These are phyloP conservation scores for Dioscorea alata DNA, from an alignment of 106 monocot species.

Conservation along the genomic window DNA sequence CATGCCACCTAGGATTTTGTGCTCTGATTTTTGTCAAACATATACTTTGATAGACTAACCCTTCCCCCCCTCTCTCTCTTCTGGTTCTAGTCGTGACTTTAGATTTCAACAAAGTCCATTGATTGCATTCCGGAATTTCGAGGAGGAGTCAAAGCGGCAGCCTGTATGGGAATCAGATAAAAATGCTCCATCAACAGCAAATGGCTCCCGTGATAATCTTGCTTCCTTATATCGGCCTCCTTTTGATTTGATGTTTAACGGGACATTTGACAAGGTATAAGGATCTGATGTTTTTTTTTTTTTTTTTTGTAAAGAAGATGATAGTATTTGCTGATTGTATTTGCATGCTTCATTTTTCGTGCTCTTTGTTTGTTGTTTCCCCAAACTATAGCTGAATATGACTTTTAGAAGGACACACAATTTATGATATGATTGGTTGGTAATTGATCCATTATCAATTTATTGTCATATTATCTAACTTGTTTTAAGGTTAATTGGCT, in stretches of 20 bases:
- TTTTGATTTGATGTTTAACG: constrained; percentile 11
- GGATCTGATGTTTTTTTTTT: background rate
- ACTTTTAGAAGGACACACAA: no score
- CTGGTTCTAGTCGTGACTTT: no score
- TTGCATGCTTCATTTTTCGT: background rate
- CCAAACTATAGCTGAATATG: no score
- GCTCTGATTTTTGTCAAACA: no score
- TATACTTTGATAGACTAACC: no score
- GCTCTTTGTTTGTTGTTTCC: no score
- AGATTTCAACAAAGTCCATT: constrained; percentile 5
- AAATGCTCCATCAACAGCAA: constrained; percentile 7
- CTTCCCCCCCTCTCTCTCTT: no score
- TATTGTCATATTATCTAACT: no score
- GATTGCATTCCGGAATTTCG: constrained; percentile 11
- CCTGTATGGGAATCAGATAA: constrained; percentile 11
- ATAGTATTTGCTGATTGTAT: background rate
- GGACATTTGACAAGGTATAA: constrained; percentile 7
- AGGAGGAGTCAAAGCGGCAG: constrained; percentile 5
- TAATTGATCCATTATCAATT: no score
- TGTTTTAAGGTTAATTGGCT: no score
- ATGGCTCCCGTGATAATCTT: constrained; percentile 9
- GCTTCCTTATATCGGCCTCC: constrained; percentile 12
- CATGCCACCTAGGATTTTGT: no score
- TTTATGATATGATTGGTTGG: no score
- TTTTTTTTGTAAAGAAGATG: background rate